Evolutionary conservation across 2,329 filamentous ascomycete species (phyloP).

Genomic region (Dactylellina drechsleri): DNA sequence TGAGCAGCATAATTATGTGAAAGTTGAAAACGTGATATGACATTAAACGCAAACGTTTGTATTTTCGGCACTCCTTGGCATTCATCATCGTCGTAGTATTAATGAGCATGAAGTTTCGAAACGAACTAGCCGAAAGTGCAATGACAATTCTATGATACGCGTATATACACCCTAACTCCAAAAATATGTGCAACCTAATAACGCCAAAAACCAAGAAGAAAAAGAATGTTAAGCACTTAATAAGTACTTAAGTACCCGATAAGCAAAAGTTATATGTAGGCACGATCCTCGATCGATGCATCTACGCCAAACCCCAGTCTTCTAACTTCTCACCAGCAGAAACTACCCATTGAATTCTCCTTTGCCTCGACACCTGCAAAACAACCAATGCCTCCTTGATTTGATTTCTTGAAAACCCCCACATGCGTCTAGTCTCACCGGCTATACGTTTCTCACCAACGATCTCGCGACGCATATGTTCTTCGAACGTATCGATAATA

Average conservation of each 20-base stretch:
- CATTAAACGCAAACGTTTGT: no score
- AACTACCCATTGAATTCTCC: slow-evolving; percentile 45
- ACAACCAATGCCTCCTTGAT: slow-evolving; percentile 50
- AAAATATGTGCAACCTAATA: no score
- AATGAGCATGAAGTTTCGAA: no score
- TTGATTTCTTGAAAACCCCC: slow-evolving; percentile 51
- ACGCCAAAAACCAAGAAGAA: no score
- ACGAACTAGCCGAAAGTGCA: no score
- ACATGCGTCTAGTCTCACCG: slow-evolving; percentile 48
- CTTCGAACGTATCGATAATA: slow-evolving; percentile 42
- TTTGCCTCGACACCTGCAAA: slow-evolving; percentile 41
- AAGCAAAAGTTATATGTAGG: background rate
- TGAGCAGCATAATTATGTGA: no score
- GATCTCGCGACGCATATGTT: slow-evolving; percentile 46
- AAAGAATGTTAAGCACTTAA: background rate
- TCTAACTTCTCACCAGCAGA: slow-evolving; percentile 45
- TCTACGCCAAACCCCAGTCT: slow-evolving; percentile 49
- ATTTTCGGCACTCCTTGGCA: no score
- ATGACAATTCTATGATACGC: no score
- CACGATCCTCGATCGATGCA: background rate
- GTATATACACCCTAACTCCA: no score
- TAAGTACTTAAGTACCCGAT: background rate
- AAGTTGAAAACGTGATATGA: no score
- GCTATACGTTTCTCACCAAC: slow-evolving; percentile 37
- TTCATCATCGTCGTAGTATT: no score